Base-by-base conservation (phyloP, 2,329 filamentous ascomycete genomes). In the Fusarium citri region DNA sequence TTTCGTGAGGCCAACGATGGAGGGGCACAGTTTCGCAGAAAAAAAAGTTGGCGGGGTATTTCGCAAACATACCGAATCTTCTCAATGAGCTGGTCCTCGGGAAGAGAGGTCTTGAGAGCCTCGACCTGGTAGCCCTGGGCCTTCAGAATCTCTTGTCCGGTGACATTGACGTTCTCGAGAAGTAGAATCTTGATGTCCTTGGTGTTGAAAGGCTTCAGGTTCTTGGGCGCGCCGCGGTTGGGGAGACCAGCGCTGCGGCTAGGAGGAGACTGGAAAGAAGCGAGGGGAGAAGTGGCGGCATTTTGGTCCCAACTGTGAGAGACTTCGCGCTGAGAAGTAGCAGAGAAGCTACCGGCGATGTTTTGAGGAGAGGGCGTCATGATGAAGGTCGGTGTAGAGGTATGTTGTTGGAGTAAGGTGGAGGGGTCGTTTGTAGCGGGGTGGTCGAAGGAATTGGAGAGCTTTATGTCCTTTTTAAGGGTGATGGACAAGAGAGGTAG, bases 51-150 rank as follows among this genome's bases (percentile, higher is more conserved):
- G 67, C 58, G 72, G 64, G 72, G 66, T 47, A 65, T 59, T 57
- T 53, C 11, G 42, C 26, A 23, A 59, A 80, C 88, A 78, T 78
- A 95, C 93, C 90, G 88, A 78, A 99, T 99, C 87, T 97, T 99
- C 84, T 97, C 91, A 79, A 99, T 97, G 75, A 99, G 88, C 83
- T 98, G 87, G 74, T 96, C 94, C 79, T 99, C 96, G 1, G 94
- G 91, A 59, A 99, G 84, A 34, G 94, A 97, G 69, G 89, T 91
- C 85, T 98, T 99, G 71, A 95, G 83, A 51, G 90, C 88, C 82
- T 99, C 96, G 34, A 99, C 96, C 82, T 99, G 96, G 80, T 99
- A 99, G 63, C 96, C 96, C 82, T 99, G 94, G 59, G 84, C 86
- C 61, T 83, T 88, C 61, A 99, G 85, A 60, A 98, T 94, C 48